Base-by-base conservation (phyloP, 495 filamentous ascomycete genomes). In the Xylona heveae region DNA sequence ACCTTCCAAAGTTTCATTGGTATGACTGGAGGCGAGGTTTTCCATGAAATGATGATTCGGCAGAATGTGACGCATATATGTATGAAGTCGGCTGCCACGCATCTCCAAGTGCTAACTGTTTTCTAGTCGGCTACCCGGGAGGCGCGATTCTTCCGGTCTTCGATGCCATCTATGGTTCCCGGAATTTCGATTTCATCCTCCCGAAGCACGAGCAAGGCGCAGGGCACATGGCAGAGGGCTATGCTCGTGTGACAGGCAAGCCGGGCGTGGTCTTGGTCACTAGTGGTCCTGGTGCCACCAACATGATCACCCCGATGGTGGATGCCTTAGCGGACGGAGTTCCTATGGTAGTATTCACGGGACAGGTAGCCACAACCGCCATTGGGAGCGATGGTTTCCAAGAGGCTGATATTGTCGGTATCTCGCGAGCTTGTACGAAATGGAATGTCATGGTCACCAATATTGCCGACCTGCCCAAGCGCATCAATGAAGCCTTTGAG, bases 21-120 rank as follows among this genome's bases (percentile, higher is more conserved):
- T 20, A 78, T 81, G 61, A 91, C 65, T 31, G 90, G 90, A 51
- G 88, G 88, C 46, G 74, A 93, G 49, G 95, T 97, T 38, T 92
- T 97, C 61, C 83, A 97, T 46, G 84, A 97, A 55, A 95, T 97
- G 88, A 92, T 97, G 81, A 64, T 83, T 24, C 61, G 88, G 46
- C 81, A 84, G 39, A 68, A 60, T 38, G 90, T 97, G 19, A 84
- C 93, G 59, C 78, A 90, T 53, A 62, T 94, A 45, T 90, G 78
- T 82, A 59, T 51, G n/a, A n/a, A n/a, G n/a, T n/a, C n/a, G n/a
- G n/a, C n/a, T n/a, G n/a, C n/a, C n/a, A n/a, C n/a, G n/a, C n/a
- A n/a, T n/a, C n/a, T n/a, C n/a, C n/a, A n/a, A n/a, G 74, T 78
- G 44, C 37, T 31, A 25, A 17, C 28, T 29, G 9, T 17, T 30